Base-by-base conservation (phyloP, 345 rosid species). In the Garcia nutans region DNA sequence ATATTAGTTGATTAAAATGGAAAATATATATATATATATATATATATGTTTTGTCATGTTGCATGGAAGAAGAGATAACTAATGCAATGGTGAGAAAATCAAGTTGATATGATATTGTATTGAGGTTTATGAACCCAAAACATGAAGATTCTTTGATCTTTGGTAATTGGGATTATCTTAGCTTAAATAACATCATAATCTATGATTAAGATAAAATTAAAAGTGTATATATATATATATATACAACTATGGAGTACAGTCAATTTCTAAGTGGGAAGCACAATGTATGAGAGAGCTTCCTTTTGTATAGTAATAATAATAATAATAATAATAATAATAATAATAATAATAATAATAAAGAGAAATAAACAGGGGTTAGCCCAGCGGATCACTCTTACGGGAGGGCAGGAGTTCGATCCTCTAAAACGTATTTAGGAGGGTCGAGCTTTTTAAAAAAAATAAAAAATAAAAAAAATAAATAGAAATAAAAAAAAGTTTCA, bases 211-310 rank as follows among this genome's bases (percentile, higher is more conserved):
- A 45, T n/a, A 71, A 52, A 81, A 52, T 28, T 28, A 28, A 28
- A 28, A 28, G 31, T 28, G 2, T 28, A 28, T 28, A 28, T 28
- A 28, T 28, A 28, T 10, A n/a, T 68, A 8, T 68, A 37, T 56
- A 42, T 41, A 55, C 41, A 41, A 59, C 49, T 68, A 37, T 31
- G 50, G 57, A 37, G 41, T 37, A 5, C 41, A 37, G 41, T 37
- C 41, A 37, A 37, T 37, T 59, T 9, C 10, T 20, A 63, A 86
- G 88, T 86, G 89, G 86, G 88, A 78, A 59, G 81, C 88, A 85
- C 85, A 80, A 82, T 78, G 66, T 8, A 71, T 76, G 42, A 28
- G 57, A 56, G 64, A 54, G 78, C 65, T 77, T 60, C 50, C 69
- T 76, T 49, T 50, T 57, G 65, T 31, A 41, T 57, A 2, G 10